Evolutionary conservation across 495 filamentous ascomycete genomes (phyloP).

Genomic region (Glarea lozoyensis): DNA sequence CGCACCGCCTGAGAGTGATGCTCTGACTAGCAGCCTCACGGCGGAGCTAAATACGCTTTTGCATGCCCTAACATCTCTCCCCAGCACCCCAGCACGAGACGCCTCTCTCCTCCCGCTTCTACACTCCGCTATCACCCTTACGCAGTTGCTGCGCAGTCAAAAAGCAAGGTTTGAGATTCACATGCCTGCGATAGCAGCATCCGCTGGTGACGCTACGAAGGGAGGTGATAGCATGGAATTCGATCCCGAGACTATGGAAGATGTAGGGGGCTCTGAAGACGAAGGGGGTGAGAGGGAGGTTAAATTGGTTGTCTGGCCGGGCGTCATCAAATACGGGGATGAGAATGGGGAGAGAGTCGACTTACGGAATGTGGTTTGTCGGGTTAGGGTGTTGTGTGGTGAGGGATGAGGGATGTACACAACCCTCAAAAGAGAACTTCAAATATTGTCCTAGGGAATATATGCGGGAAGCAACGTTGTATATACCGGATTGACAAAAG

Average conservation of each 20-base stretch:
- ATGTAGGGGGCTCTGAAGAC: constrained; percentile 48
- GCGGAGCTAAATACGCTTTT: no score
- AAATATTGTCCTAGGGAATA: not conserved
- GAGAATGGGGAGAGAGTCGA: constrained; percentile 44
- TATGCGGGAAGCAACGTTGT: no score
- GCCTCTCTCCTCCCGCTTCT: constrained; percentile 35
- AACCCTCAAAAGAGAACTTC: not conserved
- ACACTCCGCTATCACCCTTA: constrained; percentile 37
- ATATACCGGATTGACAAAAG: no score
- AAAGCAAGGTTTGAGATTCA: constrained; percentile 40
- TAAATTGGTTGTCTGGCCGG: constrained; percentile 36
- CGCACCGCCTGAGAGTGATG: no score
- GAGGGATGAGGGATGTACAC: constrained; percentile 27
- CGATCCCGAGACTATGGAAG: constrained; percentile 43
- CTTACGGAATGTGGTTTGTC: constrained; percentile 44
- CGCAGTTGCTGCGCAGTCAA: constrained; percentile 40
- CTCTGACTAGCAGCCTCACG: no score
- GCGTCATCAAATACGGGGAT: constrained; percentile 44
- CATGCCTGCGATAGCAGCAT: constrained; percentile 40
- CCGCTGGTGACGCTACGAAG: no score
- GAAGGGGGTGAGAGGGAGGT: constrained; percentile 31
- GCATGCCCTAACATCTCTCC: no score
- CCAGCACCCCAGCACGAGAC: no score
- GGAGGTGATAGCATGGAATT: constrained; percentile 42
- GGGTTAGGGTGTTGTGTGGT: constrained; percentile 43